These are phyloP conservation scores for Brettanomyces bruxellensis DNA, from an alignment of 805 yeast genomes.

Conservation along the genomic window DNA sequence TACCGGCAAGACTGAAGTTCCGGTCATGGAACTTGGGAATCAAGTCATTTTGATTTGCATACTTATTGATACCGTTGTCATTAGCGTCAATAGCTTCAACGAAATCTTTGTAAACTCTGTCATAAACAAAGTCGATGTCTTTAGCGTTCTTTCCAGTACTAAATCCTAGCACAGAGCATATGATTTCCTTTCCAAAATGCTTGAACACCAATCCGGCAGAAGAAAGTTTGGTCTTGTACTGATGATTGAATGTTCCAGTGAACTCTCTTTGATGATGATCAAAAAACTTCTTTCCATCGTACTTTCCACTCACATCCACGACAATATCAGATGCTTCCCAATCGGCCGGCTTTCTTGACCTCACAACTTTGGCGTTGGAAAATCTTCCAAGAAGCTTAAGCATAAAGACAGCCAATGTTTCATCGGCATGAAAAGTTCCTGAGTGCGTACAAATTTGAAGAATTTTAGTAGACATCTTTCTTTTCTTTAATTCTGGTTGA, in stretches of 20 bases:
- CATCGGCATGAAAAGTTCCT: slow-evolving; percentile 96
- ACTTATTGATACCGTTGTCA: slow-evolving; percentile 85
- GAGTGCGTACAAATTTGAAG: slow-evolving; percentile 79
- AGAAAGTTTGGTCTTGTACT: slow-evolving; percentile 69
- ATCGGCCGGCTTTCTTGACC: slow-evolving; percentile 75
- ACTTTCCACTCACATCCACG: slow-evolving; percentile 90
- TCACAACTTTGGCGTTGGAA: slow-evolving; percentile 55
- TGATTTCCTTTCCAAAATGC: slow-evolving; percentile 69
- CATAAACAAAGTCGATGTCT: slow-evolving; percentile 57
- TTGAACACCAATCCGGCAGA: slow-evolving; percentile 93
- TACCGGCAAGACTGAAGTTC: slow-evolving; percentile 66
- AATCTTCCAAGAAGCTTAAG: slow-evolving; percentile 63
- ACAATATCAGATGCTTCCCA: slow-evolving; percentile 89
- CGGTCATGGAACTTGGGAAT: slow-evolving; percentile 62
- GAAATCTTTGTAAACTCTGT: slow-evolving; percentile 75
- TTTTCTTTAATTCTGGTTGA: slow-evolving; percentile 12
- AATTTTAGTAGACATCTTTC: slow-evolving; percentile 21
- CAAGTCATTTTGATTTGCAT: slow-evolving; percentile 39
- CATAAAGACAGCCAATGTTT: slow-evolving; percentile 87
- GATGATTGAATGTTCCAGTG: slow-evolving; percentile 55
- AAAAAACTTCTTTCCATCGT: slow-evolving; percentile 76
- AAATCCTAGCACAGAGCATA: slow-evolving; percentile 40
- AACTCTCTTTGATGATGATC: slow-evolving; percentile 98
- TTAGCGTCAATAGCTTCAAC: slow-evolving; percentile 92
- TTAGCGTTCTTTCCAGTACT: slow-evolving; percentile 25